Base-by-base conservation (phyloP, 1,284 basidiomycete species). In the Veloporphyrellus conicus region DNA sequence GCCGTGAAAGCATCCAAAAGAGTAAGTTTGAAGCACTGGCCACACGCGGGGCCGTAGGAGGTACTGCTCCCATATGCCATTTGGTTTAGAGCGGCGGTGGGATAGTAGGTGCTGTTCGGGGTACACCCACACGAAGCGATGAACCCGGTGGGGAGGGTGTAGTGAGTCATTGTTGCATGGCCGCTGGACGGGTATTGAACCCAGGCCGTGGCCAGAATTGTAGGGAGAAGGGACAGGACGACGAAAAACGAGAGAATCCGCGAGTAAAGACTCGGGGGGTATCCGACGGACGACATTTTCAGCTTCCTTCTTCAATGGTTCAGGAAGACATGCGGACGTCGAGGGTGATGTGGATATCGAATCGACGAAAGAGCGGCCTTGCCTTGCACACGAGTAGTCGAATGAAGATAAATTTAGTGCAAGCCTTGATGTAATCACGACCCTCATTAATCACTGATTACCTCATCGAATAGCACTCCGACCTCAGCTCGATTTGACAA, bases 1-100 rank as follows among this genome's bases (percentile, higher is more conserved):
- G 79, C 72, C 15, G 74, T 70, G 59, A 82, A 81, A 6, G 85
- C 79, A 57, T 87, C 81, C 41, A 87, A 60, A 27, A 90, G 72
- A 1, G 85, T 85, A 49, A 90, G 67, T 41, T 82, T 82, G 67
- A 90, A 89, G 71, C 87, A 90, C 47, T 73, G 74, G 33, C 87
- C 87, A 57, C 87, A 89, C 4, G 74, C 76, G 33, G 84, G 80
- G 6, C 86, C 86, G 59, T 81, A 89, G n/a, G 76, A 74, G n/a
- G 69, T 73, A 53, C 77, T 82, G 60, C 82, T 85, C 0, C 87
- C 87, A 56, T 76, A 90, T 2, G 87, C 87, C 73, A 84, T 81
- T 58, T 87, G 81, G 49, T 74, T 85, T 54, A 90, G 66, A 8
- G 87, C 87, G 16, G 81, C 86, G 2, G 87, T 89, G 3, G 87